Evolutionary conservation across 2,329 filamentous ascomycete genomes (phyloP), one percentile per base, ranked within the genome.

Genomic region (Paraphaeosphaeria sporulosa): DNA sequence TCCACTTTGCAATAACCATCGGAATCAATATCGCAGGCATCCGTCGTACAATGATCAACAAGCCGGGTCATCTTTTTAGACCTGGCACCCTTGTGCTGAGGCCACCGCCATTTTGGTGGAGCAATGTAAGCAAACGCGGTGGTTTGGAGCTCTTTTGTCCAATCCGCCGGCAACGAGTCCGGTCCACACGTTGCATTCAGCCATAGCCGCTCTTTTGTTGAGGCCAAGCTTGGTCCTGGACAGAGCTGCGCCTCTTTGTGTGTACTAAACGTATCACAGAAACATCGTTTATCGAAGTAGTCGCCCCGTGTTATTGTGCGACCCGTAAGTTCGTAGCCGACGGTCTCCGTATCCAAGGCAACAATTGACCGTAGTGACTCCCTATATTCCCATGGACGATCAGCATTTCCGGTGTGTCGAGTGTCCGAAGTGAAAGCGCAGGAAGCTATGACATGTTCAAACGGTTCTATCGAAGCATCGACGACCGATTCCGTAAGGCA

Each of bases 211-310:
- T 75, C 67, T 43, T 43, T 69, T 38, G 72, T 76, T 32, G 65
- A 60, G 40, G 64, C 69, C 55, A 75, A 44, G 1, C 55, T 36
- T 23, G 49, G 51, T 58, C 4, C 23, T 55, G 43, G 58, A 64
- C 71, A 75, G n/a, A 66, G 62, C 32, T 69, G 64, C 12, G 54
- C 30, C 32, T 32, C 30, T 9, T 32, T 9, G 30, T 32, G 4
- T 32, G 30, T 32, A 59, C 50, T 9, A 32, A 25, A 43, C 70
- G 58, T 32, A 68, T 54, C 51, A 47, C 74, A 77, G 63, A 77
- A 74, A 59, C 74, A 77, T 57, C 55, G 30, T 61, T 65, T 76
- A 53, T 77, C 74, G 51, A 76, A 74, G 59, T 75, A 76, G 25
- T 71, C 57, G 38, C 68, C 70, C 53, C 65, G 36, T 38, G 17